Evolutionary conservation across 495 filamentous ascomycete species (phyloP), one percentile per base, ranked within the genome.

Genomic region (Penicillium alfredii): DNA sequence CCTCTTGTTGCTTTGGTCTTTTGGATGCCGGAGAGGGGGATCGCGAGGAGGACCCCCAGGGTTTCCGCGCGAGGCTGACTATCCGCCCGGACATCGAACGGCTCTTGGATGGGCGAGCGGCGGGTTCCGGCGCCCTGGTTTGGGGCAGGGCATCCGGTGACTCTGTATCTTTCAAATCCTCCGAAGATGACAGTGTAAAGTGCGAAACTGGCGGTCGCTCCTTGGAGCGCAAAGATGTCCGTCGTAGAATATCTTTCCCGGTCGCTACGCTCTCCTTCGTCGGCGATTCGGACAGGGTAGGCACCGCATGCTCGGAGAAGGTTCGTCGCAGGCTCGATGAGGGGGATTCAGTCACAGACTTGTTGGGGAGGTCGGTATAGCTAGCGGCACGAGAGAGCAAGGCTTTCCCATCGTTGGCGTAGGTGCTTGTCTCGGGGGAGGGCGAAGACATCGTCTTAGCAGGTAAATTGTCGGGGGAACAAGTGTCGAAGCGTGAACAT

Each of bases 11-110:
- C 49, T 68, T 60, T 6, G 51, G 32, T 27, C 51, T 53, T 41
- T 64, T 70, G 2, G 62, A 54, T 10, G 63, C 63, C 9, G 81
- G 78, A 13, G 76, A 81, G 4, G 78, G 76, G 4, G 81, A 79
- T 29, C 75, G 66, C 20, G 78, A 80, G 7, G 72, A 67, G 13
- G 81, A 82, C 27, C 59, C 73, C 81, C 82, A 86, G 28, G 82
- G 78, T 51, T 75, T 76, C 43, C 73, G 74, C 8, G 81, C 77
- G 45, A 86, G 71, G 40, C 66, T 78, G 40, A 77, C 74, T 49
- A 86, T 71, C 17, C 80, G 75, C 26, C 78, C 79, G 4, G 80
- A 79, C 49, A 81, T 73, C 4, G 70, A 67, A 27, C 65, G 66
- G 15, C 56, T 47, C 37, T 70, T 73, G 1, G 66, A 61, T n/a